Evolutionary conservation across 441 rosid genomes (phyloP).

Genomic region (Populus hybrid): DNA sequence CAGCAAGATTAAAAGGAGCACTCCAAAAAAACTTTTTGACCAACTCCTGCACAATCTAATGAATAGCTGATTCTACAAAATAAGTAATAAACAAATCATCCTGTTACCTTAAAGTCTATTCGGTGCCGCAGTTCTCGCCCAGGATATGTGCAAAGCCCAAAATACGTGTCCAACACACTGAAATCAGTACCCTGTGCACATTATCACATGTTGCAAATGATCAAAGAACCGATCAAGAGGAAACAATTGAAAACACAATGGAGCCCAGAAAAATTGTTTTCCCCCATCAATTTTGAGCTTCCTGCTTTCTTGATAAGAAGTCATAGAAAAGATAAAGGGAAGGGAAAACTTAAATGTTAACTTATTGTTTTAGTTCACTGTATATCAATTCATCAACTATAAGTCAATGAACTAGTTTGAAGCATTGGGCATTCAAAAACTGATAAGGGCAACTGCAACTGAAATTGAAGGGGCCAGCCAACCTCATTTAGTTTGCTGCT

Average conservation of each 20-base stretch:
- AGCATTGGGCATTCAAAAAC: background rate
- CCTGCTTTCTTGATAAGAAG: background rate
- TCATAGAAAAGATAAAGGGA: background rate
- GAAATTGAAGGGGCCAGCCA: background rate
- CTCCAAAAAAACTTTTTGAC: background rate
- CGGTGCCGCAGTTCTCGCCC: slow-evolving; percentile 80
- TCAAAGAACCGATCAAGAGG: background rate
- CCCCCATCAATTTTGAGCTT: too few species aligned
- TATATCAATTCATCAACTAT: background rate
- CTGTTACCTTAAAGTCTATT: slow-evolving; percentile 79
- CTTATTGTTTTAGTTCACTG: background rate
- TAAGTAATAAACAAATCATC: background rate
- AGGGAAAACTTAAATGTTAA: background rate
- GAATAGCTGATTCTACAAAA: background rate
- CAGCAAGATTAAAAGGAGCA: background rate
- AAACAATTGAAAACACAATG: background rate
- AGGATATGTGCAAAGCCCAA: slow-evolving; percentile 84
- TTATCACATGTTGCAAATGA: slow-evolving; percentile 1
- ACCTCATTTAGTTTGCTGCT: background rate
- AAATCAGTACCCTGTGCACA: slow-evolving; percentile 70
- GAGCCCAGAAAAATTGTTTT: background rate
- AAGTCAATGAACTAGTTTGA: background rate
- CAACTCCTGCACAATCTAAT: background rate
- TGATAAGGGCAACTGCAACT: background rate
- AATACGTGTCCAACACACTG: slow-evolving; percentile 90